Conservation (phyloP, 768 basidiomycete genomes). For the Pleurotus salmoneostramineus region DNA sequence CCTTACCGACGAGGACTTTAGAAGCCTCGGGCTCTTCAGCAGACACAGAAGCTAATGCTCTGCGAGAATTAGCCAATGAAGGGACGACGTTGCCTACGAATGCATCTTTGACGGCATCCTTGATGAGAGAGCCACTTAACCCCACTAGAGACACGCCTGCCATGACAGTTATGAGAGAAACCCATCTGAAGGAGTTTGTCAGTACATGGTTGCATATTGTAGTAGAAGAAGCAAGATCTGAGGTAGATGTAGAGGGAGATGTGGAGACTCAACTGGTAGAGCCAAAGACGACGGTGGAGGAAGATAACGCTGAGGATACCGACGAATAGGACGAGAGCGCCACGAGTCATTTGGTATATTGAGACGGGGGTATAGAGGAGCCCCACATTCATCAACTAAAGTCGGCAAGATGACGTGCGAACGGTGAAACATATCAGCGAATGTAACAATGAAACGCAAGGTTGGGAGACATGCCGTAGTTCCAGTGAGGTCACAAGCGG, state of each 20-base stretch:
- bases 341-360: conserved; percentile 95
- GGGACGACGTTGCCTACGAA: conserved; percentile 20
- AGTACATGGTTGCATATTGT: background rate
- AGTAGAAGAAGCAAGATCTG: conserved; percentile 2
- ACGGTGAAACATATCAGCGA: conserved; percentile 7
- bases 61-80: conserved; percentile 23
- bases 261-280: conserved; percentile 68
- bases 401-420: conserved; percentile 22
- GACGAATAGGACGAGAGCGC: conserved; percentile 91
- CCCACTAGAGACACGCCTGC: conserved; percentile 82
- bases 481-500: conserved; percentile 84
- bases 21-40: conserved; percentile 60
- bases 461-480: conserved; percentile 65
- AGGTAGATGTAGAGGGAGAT: background rate
- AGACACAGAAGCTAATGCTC: conserved; percentile 35
- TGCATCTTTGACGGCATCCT: conserved; percentile 59
- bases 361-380: conserved; percentile 95
- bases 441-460: conserved; percentile 7
- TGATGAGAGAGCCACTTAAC: conserved; percentile 83
- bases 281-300: conserved; percentile 77
- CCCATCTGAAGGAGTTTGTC: conserved; percentile 56
- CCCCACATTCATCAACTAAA: conserved; percentile 88
- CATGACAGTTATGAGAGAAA: conserved; percentile 87
- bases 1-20: conserved; percentile 69
- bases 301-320: conserved; percentile 89